Conservation (phyloP, 345 rosid species). For the Rhodomyrtus tomentosa region DNA sequence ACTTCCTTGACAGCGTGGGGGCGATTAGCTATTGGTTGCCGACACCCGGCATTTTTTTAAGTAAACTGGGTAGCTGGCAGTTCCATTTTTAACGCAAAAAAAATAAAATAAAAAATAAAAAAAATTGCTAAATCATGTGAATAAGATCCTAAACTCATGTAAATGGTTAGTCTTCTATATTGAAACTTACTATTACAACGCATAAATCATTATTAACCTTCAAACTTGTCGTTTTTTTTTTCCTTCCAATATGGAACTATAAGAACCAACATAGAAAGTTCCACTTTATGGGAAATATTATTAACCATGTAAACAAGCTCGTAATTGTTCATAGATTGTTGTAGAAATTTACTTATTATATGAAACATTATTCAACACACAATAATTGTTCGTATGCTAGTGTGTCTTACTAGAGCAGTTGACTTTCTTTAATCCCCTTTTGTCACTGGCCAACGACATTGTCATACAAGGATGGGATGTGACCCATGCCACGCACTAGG, state of each 20-base stretch:
- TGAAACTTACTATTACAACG: neutral
- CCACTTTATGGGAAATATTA: neutral
- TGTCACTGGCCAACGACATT: too few relatives aligned
- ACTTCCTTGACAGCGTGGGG: too few relatives aligned
- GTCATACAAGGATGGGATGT: too few relatives aligned
- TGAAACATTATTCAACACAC: neutral
- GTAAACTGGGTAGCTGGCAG: too few relatives aligned
- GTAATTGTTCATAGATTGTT: too few relatives aligned
- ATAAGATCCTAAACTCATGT: neutral
- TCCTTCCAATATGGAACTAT: neutral
- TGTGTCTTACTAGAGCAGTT: neutral
- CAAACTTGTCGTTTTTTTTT: neutral
- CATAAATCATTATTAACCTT: neutral
- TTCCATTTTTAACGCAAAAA: too few relatives aligned
- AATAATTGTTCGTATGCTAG: neutral
- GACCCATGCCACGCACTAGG: too few relatives aligned
- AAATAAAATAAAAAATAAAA: too few relatives aligned
- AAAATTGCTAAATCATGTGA: neutral
- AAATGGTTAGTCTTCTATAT: too few relatives aligned
- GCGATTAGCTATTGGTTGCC: too few relatives aligned
- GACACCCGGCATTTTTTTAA: too few relatives aligned
- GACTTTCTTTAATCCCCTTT: too few relatives aligned
- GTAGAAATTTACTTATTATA: neutral
- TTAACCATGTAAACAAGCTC: neutral
- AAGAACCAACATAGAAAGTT: neutral